Percentiles rank a stretch among this genome's conserved stretches.
Conservation (phyloP, 2,329 filamentous ascomycete genomes). For the Penicillium glabrum region DNA sequence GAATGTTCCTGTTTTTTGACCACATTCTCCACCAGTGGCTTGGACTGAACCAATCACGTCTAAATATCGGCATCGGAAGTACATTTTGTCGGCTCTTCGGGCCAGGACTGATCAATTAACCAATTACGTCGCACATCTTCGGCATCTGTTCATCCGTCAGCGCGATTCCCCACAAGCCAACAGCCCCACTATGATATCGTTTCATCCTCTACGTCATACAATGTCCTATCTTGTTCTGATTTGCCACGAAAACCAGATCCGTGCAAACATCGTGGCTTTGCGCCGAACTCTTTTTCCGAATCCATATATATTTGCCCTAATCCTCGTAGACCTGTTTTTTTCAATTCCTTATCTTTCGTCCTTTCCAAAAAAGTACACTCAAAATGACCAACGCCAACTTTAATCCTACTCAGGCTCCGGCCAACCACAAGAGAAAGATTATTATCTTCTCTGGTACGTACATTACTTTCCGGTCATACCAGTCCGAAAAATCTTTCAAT, state of each 20-base stretch:
- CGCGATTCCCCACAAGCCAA: neutral
- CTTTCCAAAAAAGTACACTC: neutral
- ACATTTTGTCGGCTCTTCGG: slow-evolving; percentile 3
- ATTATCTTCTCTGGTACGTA: slow-evolving; percentile 47
- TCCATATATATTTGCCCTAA: neutral
- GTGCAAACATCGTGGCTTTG: neutral
- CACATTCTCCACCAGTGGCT: neutral
- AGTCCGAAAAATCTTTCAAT: neutral
- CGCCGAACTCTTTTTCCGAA: neutral
- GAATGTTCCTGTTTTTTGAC: neutral
- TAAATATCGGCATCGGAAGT: slow-evolving; percentile 4
- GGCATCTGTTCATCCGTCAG: slow-evolving; percentile 3
- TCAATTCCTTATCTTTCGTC: neutral
- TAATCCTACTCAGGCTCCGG: slow-evolving; percentile 7
- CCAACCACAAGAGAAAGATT: slow-evolving; percentile 41
- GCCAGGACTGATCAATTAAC: neutral
- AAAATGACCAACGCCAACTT: slow-evolving; percentile 16
- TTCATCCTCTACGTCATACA: slow-evolving; percentile 14
- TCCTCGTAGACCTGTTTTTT: neutral
- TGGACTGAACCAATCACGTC: slow-evolving; percentile 6
- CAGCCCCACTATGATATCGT: slow-evolving; percentile 18
- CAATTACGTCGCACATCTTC: neutral
- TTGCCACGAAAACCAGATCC: slow-evolving; percentile 8
- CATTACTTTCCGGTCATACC: too few relatives aligned
- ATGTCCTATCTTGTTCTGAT: slow-evolving; percentile 12